Evolutionary conservation across 495 filamentous ascomycete genomes (phyloP).

Genomic region (Apodospora peruviana): DNA sequence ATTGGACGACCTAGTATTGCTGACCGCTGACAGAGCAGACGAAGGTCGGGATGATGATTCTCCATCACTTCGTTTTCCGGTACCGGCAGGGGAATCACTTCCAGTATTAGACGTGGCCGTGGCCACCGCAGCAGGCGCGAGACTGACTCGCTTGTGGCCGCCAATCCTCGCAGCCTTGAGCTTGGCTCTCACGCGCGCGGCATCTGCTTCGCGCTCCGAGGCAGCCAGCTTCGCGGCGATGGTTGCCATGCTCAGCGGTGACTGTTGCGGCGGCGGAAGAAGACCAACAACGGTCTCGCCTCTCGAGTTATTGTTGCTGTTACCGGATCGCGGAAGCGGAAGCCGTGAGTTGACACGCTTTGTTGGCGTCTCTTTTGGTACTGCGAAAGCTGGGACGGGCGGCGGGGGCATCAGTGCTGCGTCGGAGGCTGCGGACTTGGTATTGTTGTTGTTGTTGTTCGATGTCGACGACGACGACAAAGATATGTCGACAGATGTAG

Average conservation of each 20-base stretch:
- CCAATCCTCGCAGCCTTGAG: constrained; percentile 38
- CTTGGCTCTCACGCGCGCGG: constrained; percentile 50
- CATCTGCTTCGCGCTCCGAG: constrained; percentile 51
- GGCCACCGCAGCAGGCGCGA: constrained; percentile 1
- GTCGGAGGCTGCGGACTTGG: not conserved
- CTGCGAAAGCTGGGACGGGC: not conserved
- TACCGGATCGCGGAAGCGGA: constrained; percentile 28
- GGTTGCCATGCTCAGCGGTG: constrained; percentile 45
- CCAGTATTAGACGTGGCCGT: constrained; percentile 2
- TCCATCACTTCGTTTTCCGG: no score
- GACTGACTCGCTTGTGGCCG: constrained; percentile 4
- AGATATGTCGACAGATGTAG: not conserved
- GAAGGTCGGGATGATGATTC: no score
- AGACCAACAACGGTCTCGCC: not conserved
- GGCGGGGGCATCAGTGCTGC: constrained; percentile 2
- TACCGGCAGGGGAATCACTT: not conserved
- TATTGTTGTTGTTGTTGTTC: constrained; percentile 3
- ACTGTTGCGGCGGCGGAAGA: constrained; percentile 37
- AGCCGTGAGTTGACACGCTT: constrained; percentile 32
- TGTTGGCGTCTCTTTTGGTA: constrained; percentile 11
- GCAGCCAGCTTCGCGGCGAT: constrained; percentile 53
- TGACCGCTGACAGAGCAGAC: not conserved
- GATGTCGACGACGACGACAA: constrained; percentile 9
- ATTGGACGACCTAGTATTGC: not conserved
- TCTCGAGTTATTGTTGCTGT: constrained; percentile 1